A percentile compares a stretch with the other conserved stretches of the same genome.
phyloP scores from a whole-genome alignment of 2,329 filamentous ascomycete species.

The Aspergillus quadrilineatus region DNA sequence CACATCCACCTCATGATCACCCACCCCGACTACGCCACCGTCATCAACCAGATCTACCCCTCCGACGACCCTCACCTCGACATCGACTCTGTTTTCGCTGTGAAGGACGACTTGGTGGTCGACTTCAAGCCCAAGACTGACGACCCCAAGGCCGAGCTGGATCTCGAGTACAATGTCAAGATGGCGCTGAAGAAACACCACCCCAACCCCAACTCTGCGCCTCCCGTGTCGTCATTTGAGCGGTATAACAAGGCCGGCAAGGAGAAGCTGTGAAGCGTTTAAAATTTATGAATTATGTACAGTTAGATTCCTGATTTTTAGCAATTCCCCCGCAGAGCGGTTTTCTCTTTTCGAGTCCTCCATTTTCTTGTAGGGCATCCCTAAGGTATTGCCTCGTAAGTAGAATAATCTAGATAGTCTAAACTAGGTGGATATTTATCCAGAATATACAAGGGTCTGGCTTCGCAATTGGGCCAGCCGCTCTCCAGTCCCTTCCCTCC shows the following conservation, averaged over 20 bases:
- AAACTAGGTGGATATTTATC: no score
- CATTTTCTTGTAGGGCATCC: not conserved
- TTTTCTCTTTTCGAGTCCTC: not conserved
- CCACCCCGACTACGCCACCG: conserved; percentile 56
- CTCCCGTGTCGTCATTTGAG: conserved; percentile 40
- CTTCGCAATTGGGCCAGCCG: no score
- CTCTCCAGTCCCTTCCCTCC: no score
- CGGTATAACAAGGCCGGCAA: conserved; percentile 29
- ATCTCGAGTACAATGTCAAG: conserved; percentile 62
- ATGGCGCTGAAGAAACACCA: conserved; percentile 50
- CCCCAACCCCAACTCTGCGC: conserved; percentile 40
- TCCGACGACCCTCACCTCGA: conserved; percentile 57
- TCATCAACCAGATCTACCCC: conserved; percentile 60
- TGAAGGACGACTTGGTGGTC: conserved; percentile 61
- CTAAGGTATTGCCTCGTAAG: no score
- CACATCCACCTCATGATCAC: conserved; percentile 61
- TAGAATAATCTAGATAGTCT: no score
- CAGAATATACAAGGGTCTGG: no score
- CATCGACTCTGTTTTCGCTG: conserved; percentile 62
- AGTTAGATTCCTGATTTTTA: not conserved
- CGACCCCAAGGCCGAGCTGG: conserved; percentile 55
- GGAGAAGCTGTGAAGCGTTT: conserved; percentile 14
- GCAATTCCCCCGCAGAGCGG: not conserved
- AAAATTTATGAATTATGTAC: conserved; percentile 2
- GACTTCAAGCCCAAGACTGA: conserved; percentile 55